Base-by-base conservation (phyloP, 257 asterid species). In the Datura wrightii region DNA sequence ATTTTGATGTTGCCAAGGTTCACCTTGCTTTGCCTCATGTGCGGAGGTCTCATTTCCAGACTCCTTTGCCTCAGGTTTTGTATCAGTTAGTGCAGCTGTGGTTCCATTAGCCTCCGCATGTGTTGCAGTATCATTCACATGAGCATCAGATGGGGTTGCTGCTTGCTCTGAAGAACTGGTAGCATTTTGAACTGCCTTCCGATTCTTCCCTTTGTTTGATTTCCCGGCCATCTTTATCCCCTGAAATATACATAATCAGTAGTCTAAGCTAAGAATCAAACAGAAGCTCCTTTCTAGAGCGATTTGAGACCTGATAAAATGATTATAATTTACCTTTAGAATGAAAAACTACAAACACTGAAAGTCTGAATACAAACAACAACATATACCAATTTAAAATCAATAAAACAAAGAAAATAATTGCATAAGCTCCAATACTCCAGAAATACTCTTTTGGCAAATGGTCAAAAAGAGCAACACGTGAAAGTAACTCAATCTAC, bases 141-240 rank as follows among this genome's bases (percentile, higher is more conserved):
- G 90, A 87, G 89, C 86, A 82, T 91, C 94, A 16, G 97, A 82
- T 31, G 89, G 16, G 42, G 80, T 24, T 24, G 31, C 85, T 10
- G 90, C 46, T 80, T 82, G 90, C 60, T 89, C 91, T 4, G 86
- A 50, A 2, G 63, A 84, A 86, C 55, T 90, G 10, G 79, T 66
- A 83, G 53, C 88, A 88, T n/a, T 87, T 85, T 88, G 93, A 72
- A 88, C 91, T 54, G 89, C 98, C 86, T 89, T 95, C 65, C 97
- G 90, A 56, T 90, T 93, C 94, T 79, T 97, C 84, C 97, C 98
- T 90, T 86, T 89, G 85, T 88, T 95, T 44, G 99, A 92, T 84
- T 92, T 95, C 54, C 99, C 98, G 1, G 96, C 99, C 98, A 96
- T 96, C 83, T 89, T 83, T 71, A 65, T 41, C 84, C 89, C 92